Percentiles rank a stretch among this genome's conserved stretches.
phyloP scores from a whole-genome alignment of 192 early-diverging fungal species.

The Spizellomyces punctatus region DNA sequence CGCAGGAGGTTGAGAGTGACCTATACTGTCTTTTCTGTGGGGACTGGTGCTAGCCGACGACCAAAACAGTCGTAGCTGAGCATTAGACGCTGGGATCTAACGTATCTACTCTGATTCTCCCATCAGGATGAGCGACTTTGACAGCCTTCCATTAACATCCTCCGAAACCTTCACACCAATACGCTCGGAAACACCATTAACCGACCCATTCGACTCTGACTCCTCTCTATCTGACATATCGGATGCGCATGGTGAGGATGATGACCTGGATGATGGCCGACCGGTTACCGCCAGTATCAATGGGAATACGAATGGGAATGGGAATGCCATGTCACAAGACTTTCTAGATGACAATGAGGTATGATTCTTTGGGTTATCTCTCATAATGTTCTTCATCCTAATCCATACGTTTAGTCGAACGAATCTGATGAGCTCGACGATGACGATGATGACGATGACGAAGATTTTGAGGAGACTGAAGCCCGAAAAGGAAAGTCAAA shows the following conservation, averaged over 20 bases:
- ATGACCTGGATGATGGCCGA: not conserved
- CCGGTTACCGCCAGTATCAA: not conserved
- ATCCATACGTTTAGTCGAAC: not conserved
- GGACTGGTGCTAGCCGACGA: no score
- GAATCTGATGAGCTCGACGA: not conserved
- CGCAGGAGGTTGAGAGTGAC: no score
- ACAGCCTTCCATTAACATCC: not conserved
- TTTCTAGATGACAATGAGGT: no score
- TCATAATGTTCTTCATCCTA: not conserved
- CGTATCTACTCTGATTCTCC: not conserved
- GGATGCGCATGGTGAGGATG: slow-evolving; percentile 5
- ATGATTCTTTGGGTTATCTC: not conserved
- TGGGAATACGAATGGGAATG: not conserved
- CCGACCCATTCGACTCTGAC: slow-evolving; percentile 16
- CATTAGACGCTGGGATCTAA: no score
- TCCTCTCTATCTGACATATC: slow-evolving; percentile 18
- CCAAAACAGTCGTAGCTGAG: no score
- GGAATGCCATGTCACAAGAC: not conserved
- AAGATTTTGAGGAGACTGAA: not conserved
- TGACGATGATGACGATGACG: slow-evolving; percentile 3
- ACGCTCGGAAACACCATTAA: not conserved
- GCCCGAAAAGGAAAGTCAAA: slow-evolving; percentile 15
- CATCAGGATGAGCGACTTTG: not conserved
- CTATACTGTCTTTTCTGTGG: no score
- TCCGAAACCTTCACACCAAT: no score